These are phyloP conservation scores for Hyphodiscus hymeniophilus DNA, from an alignment of 495 filamentous ascomycete species.

Conservation along the genomic window DNA sequence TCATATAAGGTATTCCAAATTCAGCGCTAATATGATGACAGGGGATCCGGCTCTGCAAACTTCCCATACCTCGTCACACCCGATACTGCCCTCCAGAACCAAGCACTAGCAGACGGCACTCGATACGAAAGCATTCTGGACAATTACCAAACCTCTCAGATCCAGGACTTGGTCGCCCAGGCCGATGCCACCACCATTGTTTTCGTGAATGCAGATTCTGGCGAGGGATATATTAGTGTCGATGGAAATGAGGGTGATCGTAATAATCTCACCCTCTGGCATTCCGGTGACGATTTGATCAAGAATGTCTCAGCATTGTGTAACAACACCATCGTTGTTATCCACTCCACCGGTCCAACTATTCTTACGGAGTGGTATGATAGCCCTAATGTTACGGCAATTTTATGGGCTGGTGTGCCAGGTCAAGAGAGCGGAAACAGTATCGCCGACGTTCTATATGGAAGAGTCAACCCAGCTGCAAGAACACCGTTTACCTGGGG, in stretches of 20 bases:
- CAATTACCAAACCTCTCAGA: conserved; percentile 57
- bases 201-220: conserved; percentile 83
- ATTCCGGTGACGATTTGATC: conserved; percentile 71
- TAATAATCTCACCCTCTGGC: conserved; percentile 89
- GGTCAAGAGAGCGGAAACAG: conserved; percentile 87
- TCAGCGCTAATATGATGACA: no score
- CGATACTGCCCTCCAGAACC: conserved; percentile 72
- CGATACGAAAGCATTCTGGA: conserved; percentile 67
- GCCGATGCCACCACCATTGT: conserved; percentile 64
- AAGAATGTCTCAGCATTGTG: conserved; percentile 69
- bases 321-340: conserved; percentile 89
- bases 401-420: conserved; percentile 87
- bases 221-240: conserved; percentile 79
- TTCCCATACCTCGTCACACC: conserved; percentile 43
- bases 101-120: conserved; percentile 52
- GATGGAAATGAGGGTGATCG: conserved; percentile 87
- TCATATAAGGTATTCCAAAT: no score
- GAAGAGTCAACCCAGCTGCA: conserved; percentile 75
- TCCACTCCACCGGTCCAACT: conserved; percentile 82
- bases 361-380: conserved; percentile 69
- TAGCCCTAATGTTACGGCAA: conserved; percentile 83
- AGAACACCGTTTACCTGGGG: conserved; percentile 90
- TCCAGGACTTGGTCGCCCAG: conserved; percentile 57
- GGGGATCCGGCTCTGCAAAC: no score
- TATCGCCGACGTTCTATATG: conserved; percentile 85